Base-by-base conservation (phyloP, 2,329 filamentous ascomycete species). In the Pseudopithomyces maydicus region DNA sequence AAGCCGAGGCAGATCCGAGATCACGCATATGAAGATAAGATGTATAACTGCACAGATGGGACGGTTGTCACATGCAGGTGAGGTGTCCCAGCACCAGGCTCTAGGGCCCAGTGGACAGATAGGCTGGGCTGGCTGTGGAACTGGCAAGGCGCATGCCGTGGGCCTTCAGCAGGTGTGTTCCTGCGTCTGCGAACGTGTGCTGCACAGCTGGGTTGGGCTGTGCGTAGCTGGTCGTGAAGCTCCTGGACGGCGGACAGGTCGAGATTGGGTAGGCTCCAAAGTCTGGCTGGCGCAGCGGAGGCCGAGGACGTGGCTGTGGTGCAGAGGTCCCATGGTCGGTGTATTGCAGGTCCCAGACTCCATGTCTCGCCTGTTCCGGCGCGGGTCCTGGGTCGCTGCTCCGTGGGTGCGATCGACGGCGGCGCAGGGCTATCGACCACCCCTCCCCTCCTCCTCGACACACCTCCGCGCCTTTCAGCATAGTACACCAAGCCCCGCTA, bases 371-470 rank as follows among this genome's bases (percentile, higher is more conserved):
- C 15, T 26, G 12, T 41, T 49, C 22, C 49, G 26, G 26, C n/a
- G 42, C 19, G 32, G 19, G 29, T 39, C 35, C 39, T 50, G 43
- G 49, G 46, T 55, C 59, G 57, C 58, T 57, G 55, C 56, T 50
- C 51, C 46, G 53, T 35, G 56, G 56, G 61, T 53, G 38, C 61
- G 59, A 66, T 66, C 61, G 56, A 61, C 64, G 55, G 49, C 38
- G 32, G 32, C 35, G 12, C 26, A 29, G 26, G 26, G 5, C 26
- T 29, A 8, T 56, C 52, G 51, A 54, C 44, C 33, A 36, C 39
- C 33, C 50, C 47, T 52, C 57, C 42, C 19, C 53, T 14, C 11
- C 35, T 14, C 49, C 54, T 36, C 56, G 14, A 29, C 26, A 29
- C 53, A 11, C 5, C 35, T 14, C 49, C 54, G 36, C 56, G 14